Conservation (phyloP, 345 rosid genomes). For the Hypericum perforatum region DNA sequence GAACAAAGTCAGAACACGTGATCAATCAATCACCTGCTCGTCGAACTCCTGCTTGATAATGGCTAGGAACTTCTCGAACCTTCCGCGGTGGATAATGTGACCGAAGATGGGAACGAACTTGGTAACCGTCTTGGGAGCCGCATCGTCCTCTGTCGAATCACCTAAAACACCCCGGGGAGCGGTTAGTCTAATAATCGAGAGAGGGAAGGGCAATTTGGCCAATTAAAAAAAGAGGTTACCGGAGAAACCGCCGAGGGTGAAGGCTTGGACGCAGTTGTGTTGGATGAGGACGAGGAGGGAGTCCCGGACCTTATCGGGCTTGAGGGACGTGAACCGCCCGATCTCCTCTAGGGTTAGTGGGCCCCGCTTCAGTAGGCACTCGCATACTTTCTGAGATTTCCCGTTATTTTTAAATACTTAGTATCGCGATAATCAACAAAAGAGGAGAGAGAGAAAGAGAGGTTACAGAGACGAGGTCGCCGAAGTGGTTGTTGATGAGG, state of each 20-base stretch:
- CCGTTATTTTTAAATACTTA: too few relatives aligned
- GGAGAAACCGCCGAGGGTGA: constrained; percentile 24
- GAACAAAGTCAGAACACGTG: constrained; percentile 3
- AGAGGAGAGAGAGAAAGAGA: not conserved
- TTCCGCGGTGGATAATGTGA: constrained; percentile 57
- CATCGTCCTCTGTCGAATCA: constrained; percentile 33
- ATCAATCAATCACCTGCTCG: constrained; percentile 31
- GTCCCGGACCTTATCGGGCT: constrained; percentile 43
- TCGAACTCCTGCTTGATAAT: constrained; percentile 46
- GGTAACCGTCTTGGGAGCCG: constrained; percentile 30
- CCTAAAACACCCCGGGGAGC: too few relatives aligned
- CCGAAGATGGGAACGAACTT: constrained; percentile 52
- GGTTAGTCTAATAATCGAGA: too few relatives aligned
- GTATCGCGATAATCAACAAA: not conserved
- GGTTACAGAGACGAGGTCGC: constrained; percentile 64
- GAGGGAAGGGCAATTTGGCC: too few relatives aligned
- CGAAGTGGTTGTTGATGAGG: constrained; percentile 65
- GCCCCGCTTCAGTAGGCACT: constrained; percentile 66
- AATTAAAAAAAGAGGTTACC: too few relatives aligned
- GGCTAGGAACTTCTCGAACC: constrained; percentile 57
- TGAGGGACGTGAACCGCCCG: constrained; percentile 37
- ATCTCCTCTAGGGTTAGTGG: constrained; percentile 39
- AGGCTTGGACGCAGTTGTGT: constrained; percentile 83
- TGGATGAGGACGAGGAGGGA: constrained; percentile 60
- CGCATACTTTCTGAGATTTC: constrained; percentile 58